Evolutionary conservation across 2,329 filamentous ascomycete species (phyloP).

Genomic region (Diaporthe aspalathi): DNA sequence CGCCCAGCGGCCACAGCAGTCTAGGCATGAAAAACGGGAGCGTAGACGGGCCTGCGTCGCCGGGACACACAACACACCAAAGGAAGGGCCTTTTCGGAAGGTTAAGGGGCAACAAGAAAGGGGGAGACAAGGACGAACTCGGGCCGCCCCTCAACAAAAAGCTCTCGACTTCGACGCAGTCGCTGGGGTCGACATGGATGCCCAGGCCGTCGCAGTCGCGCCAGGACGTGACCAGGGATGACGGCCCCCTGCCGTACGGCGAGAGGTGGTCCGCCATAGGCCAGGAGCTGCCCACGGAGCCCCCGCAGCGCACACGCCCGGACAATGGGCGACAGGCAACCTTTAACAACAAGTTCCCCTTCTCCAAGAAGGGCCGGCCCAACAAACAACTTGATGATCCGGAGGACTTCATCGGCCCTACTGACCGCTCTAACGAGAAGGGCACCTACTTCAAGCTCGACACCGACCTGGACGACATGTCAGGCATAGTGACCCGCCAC

Average conservation of each 20-base stretch:
- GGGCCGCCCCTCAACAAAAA: slow-evolving; percentile 58
- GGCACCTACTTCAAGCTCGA: slow-evolving; percentile 81
- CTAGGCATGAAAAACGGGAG: slow-evolving; percentile 61
- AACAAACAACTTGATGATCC: slow-evolving; percentile 61
- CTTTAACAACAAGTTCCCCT: slow-evolving; percentile 73
- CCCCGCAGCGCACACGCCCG: slow-evolving; percentile 35
- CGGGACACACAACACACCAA: slow-evolving; percentile 57
- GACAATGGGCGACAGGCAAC: slow-evolving; percentile 57
- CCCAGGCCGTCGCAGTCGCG: slow-evolving; percentile 56
- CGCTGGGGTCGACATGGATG: slow-evolving; percentile 54
- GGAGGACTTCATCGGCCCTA: slow-evolving; percentile 70
- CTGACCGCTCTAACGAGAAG: slow-evolving; percentile 62
- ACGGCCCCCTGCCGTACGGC: slow-evolving; percentile 42
- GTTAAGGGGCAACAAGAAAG: slow-evolving; percentile 59
- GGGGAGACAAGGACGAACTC: slow-evolving; percentile 62
- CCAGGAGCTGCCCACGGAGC: slow-evolving; percentile 17
- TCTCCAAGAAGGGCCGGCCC: slow-evolving; percentile 66
- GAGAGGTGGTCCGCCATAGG: slow-evolving; percentile 43
- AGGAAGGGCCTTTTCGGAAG: slow-evolving; percentile 64
- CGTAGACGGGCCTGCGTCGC: slow-evolving; percentile 68
- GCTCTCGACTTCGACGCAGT: slow-evolving; percentile 64
- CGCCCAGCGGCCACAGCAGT: slow-evolving; percentile 73
- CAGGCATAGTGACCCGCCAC: slow-evolving; percentile 83
- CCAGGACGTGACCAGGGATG: slow-evolving; percentile 56
- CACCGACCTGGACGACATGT: slow-evolving; percentile 90